Evolutionary conservation across 805 yeast species (phyloP), one percentile per base, ranked within the genome.

Genomic region (Metschnikowia cubensis): DNA sequence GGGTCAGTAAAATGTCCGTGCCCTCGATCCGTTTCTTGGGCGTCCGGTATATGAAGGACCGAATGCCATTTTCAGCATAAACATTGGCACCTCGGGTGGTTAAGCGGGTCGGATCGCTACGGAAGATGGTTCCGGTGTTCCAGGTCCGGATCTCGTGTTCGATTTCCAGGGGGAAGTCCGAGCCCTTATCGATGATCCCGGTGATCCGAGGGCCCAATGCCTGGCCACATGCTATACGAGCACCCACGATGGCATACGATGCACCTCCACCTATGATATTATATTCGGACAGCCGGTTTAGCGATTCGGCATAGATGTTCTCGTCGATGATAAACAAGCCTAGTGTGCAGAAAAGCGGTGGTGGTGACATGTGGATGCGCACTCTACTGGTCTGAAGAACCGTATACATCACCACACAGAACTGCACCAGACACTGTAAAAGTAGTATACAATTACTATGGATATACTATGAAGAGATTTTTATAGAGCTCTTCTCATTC

Each of bases 241-340:
- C 83, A 0, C 97, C 97, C 14, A 86, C 69, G 1, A 83, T 79
- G 1, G 90, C 90, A 64, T 79, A 91, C 0, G 92, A 80, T 0
- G 96, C 97, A 2, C 91, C 98, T 2, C 98, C 98, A 0, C 98
- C 98, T 42, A 88, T 73, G 6, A 91, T 74, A 62, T 87, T 65
- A 53, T 59, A 63, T 55, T 70, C 73, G 21, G 69, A 58, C 37
- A 50, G 54, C 56, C 74, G 49, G 50, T 69, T 45, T 54, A 68
- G 55, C 47, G 65, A 57, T 45, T 66, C 63, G 0, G 80, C 76
- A 59, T 80, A 83, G 50, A 80, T 83, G 57, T 90, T 88, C 55
- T 89, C 96, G 65, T 91, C 98, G 15, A 91, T 77, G 59, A 92
- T 89, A 68, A 89, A 86, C 89, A 91, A 85, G 42, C 97, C 98